Percentiles rank a stretch among this genome's conserved stretches.
Conservation (phyloP, 192 early-diverging fungal species). For the Chytriomyces sp. region DNA sequence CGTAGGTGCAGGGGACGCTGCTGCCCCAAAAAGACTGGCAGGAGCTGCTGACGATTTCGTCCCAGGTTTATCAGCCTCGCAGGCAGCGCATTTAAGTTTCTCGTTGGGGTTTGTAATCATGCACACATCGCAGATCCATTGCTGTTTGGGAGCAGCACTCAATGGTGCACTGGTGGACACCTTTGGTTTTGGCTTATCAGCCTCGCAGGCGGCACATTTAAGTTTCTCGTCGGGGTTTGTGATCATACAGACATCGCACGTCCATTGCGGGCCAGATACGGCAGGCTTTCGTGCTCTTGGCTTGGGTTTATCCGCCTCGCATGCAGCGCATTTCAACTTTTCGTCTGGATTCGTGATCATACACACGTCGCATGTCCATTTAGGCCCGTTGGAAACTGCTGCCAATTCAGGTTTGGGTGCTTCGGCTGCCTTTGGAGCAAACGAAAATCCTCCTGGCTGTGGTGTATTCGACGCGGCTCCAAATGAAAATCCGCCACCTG, state of each 20-base stretch:
- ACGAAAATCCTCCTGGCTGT: no score
- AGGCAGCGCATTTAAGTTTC: conserved; percentile 17
- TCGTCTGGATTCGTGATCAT: conserved; percentile 9
- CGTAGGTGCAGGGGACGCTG: neutral
- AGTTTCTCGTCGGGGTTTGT: conserved; percentile 10
- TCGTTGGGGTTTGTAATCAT: conserved; percentile 5
- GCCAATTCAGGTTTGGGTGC: neutral
- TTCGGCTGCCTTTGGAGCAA: no score
- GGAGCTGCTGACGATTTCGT: neutral
- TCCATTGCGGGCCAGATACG: conserved; percentile 4
- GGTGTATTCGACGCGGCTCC: neutral
- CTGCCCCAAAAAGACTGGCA: neutral
- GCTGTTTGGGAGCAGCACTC: neutral
- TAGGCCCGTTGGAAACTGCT: neutral
- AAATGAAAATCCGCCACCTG: conserved; percentile 13
- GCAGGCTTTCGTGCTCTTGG: no score
- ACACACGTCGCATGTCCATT: conserved; percentile 24
- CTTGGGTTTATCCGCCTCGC: conserved; percentile 16
- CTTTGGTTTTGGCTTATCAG: conserved; percentile 5
- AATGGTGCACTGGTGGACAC: neutral
- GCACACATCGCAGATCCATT: conserved; percentile 24
- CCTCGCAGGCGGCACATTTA: conserved; percentile 8
- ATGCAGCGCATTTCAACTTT: conserved; percentile 23
- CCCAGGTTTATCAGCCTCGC: conserved; percentile 17
- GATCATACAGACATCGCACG: conserved; percentile 11